phyloP scores from a whole-genome alignment of 345 rosid genomes.

The Melastoma malabathricum region DNA sequence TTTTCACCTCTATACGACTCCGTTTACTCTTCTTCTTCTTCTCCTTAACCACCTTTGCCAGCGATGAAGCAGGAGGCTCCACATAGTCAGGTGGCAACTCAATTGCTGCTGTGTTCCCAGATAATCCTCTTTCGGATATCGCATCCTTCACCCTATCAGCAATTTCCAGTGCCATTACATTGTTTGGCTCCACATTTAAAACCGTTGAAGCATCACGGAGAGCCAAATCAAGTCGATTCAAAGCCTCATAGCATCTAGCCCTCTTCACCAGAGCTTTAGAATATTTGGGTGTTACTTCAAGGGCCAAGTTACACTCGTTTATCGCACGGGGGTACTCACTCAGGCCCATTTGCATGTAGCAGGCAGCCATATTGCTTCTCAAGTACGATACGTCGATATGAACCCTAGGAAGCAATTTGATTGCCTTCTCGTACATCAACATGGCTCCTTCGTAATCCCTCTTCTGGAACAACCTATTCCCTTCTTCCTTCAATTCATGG shows the following conservation, averaged over 20 bases:
- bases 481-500: conserved; percentile 68
- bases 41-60: conserved; percentile 24
- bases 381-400: conserved; percentile 29
- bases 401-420: conserved; percentile 46
- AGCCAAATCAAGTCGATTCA: conserved; percentile 71
- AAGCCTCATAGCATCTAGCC: conserved; percentile 79
- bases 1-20: conserved; percentile 20
- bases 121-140: conserved; percentile 47
- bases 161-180: conserved; percentile 62
- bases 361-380: conserved; percentile 69
- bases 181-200: conserved; percentile 53
- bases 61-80: conserved; percentile 37
- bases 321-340: conserved; percentile 65
- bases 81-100: conserved; percentile 65
- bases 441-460: conserved; percentile 64
- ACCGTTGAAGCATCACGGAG: conserved; percentile 56
- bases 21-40: conserved; percentile 27
- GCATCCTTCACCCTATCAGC: conserved; percentile 48
- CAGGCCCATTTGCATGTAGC: conserved; percentile 81
- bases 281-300: conserved; percentile 52
- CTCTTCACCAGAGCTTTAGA: conserved; percentile 70
- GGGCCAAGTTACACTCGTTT: conserved; percentile 62
- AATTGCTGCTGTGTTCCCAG: conserved; percentile 39
- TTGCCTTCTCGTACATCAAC: conserved; percentile 66
- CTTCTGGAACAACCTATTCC: conserved; percentile 69